Evolutionary conservation across 306 rosid genomes (phyloP).

Genomic region (Malus asiatica): DNA sequence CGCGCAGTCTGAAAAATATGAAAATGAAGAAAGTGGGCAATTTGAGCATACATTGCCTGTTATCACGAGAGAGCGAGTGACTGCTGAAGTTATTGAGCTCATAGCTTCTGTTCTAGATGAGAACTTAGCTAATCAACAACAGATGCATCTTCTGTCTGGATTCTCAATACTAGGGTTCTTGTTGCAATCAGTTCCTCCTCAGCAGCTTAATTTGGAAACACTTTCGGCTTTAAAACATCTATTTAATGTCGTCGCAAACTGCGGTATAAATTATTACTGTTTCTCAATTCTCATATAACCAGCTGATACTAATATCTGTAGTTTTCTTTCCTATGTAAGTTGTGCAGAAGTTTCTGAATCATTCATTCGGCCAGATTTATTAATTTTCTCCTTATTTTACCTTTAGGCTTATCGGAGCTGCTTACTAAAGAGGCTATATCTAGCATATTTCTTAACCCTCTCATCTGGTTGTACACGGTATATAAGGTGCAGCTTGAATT

Average conservation of each 20-base stretch:
- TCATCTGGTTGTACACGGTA: constrained; percentile 67
- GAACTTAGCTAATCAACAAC: constrained; percentile 87
- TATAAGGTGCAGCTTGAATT: constrained; percentile 90
- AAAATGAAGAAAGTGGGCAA: constrained; percentile 41
- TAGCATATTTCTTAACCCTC: constrained; percentile 84
- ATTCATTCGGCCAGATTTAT: constrained; percentile 7
- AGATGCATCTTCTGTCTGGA: constrained; percentile 95
- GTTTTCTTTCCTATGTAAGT: not conserved
- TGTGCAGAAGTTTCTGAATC: constrained; percentile 7
- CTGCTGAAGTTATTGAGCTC: constrained; percentile 78
- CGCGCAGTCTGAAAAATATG: constrained; percentile 60
- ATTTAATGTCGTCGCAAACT: constrained; percentile 63
- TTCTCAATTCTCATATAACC: constrained; percentile 1
- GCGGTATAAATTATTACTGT: constrained; percentile 38
- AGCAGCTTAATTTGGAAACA: constrained; percentile 71
- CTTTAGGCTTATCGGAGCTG: constrained; percentile 66
- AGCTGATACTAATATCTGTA: not conserved
- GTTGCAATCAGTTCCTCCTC: constrained; percentile 82
- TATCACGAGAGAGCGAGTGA: constrained; percentile 47
- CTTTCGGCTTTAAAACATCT: constrained; percentile 86
- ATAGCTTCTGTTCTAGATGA: constrained; percentile 90
- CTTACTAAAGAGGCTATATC: constrained; percentile 78
- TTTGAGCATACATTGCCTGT: constrained; percentile 29
- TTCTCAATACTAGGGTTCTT: constrained; percentile 89
- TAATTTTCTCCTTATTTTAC: constrained; percentile 7